These are phyloP conservation scores for Epicoccum sorghinum DNA, from an alignment of 2,329 filamentous ascomycete species.

Conservation along the genomic window DNA sequence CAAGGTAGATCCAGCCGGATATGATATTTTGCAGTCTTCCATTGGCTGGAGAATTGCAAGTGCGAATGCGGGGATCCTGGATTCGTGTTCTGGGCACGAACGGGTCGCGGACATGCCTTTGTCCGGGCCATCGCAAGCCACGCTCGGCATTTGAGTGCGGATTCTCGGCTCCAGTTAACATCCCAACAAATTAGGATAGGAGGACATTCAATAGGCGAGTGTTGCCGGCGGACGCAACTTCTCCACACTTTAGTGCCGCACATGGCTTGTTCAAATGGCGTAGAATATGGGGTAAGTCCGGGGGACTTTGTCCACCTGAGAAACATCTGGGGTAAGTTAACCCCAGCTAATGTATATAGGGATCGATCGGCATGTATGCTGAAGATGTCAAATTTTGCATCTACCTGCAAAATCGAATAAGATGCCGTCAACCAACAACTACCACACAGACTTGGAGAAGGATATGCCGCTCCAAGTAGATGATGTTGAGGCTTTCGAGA, in stretches of 20 bases:
- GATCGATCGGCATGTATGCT: neutral
- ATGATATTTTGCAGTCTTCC: too few relatives aligned
- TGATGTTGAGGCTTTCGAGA: conserved; percentile 24
- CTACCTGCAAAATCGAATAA: neutral
- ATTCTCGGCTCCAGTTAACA: too few relatives aligned
- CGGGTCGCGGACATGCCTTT: conserved; percentile 17
- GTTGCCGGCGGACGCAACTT: neutral
- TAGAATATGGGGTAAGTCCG: conserved; percentile 34
- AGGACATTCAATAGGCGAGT: neutral
- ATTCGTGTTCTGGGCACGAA: too few relatives aligned
- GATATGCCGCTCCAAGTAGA: conserved; percentile 24
- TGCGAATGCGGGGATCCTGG: neutral
- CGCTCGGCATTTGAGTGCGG: neutral
- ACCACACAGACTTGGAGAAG: conserved; percentile 23
- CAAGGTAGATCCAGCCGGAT: too few relatives aligned
- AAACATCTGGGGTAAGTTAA: conserved; percentile 28
- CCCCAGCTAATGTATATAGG: conserved; percentile 27
- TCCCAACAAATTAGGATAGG: too few relatives aligned
- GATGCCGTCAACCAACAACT: conserved; percentile 16
- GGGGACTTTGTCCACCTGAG: conserved; percentile 12
- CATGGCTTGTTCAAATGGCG: neutral
- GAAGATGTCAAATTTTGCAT: neutral
- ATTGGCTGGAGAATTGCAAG: neutral
- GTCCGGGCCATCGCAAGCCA: conserved; percentile 14
- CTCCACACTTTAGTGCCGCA: neutral